phyloP scores from a whole-genome alignment of 2,329 filamentous ascomycete genomes.

The Trichoderma koningii region DNA sequence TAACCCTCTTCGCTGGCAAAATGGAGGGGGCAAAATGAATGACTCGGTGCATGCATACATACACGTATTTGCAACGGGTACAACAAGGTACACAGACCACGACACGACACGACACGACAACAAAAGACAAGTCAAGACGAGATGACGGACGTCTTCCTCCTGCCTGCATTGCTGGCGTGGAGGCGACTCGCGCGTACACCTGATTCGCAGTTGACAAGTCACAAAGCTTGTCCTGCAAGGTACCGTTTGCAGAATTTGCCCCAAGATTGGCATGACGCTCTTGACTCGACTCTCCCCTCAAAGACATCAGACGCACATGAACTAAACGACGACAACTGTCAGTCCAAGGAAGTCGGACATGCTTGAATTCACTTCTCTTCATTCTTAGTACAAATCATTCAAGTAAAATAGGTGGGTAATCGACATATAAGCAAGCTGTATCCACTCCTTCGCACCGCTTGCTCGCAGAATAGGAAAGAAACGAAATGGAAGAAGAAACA shows the following conservation, averaged over 20 bases:
- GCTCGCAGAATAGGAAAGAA: background rate
- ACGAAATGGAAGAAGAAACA: background rate
- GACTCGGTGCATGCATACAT: slow-evolving; percentile 13
- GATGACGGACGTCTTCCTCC: no score
- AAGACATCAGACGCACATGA: background rate
- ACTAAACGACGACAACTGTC: background rate
- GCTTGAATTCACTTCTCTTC: slow-evolving; percentile 21
- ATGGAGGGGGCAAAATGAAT: background rate
- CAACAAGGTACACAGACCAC: background rate
- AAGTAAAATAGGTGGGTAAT: background rate
- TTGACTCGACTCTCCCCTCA: no score
- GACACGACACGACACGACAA: no score
- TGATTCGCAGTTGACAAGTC: no score
- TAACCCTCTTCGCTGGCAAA: background rate
- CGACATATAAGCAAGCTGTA: slow-evolving; percentile 12
- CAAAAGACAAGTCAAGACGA: no score
- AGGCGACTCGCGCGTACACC: no score
- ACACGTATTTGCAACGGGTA: background rate
- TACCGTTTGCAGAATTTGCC: no score
- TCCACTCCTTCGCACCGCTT: slow-evolving; percentile 8
- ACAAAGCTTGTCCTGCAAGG: no score
- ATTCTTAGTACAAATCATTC: slow-evolving; percentile 24
- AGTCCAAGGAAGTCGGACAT: background rate
- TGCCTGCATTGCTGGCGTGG: no score
- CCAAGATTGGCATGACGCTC: no score